Percentiles rank a stretch among this genome's conserved stretches.
These are phyloP conservation scores for Centaurea solstitialis DNA, from an alignment of 129 eudicot species.

Conservation along the genomic window DNA sequence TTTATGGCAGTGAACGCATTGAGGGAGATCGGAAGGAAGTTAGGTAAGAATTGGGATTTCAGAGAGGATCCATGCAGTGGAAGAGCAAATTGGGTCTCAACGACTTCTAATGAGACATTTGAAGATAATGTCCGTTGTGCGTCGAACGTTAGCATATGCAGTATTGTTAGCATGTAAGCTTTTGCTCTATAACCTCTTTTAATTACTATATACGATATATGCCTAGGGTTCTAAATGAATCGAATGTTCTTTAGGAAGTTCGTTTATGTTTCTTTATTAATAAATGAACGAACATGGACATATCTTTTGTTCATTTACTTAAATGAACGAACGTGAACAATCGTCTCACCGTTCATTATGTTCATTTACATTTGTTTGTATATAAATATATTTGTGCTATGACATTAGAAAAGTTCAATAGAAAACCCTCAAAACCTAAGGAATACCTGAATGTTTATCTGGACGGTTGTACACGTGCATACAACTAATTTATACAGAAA, in stretches of 20 bases:
- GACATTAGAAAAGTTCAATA: no score
- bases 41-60: constrained; percentile 67
- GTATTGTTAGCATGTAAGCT: constrained; percentile 50
- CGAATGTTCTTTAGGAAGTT: background rate
- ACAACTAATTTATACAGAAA: no score
- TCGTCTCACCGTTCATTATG: no score
- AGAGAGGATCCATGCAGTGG: constrained; percentile 60
- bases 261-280: no score
- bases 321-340: no score
- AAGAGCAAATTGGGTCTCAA: constrained; percentile 28
- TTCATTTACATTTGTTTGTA: no score
- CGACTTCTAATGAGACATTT: background rate
- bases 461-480: no score
- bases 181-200: background rate
- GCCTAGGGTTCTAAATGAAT: background rate
- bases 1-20: constrained; percentile 38
- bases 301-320: no score
- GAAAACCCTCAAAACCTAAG: no score
- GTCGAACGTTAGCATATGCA: constrained; percentile 46
- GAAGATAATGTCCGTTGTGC: constrained; percentile 13
- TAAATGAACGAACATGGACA: no score
- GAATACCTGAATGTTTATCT: no score
- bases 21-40: constrained; percentile 37
- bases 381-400: no score
- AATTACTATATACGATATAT: background rate